Base-by-base conservation (phyloP, 2,329 filamentous ascomycete species). In the Stemphylium beticola region DNA sequence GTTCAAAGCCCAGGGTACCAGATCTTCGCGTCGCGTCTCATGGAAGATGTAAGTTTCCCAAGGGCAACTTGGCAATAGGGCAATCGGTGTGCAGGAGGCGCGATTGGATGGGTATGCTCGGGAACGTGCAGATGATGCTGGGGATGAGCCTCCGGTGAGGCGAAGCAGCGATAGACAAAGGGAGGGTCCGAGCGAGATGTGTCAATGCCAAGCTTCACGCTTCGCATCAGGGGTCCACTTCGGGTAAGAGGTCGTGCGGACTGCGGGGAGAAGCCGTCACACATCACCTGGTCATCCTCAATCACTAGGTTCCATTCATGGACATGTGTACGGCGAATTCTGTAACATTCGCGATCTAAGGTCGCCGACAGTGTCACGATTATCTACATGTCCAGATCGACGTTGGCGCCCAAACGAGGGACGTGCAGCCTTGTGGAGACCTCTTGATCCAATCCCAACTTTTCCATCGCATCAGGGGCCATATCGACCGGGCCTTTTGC, bases 141-240 rank as follows among this genome's bases (percentile, higher is more conserved):
- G 48, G 26, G 38, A 47, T 33, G 53, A 52, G 32, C 49, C 41
- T 39, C 29, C 32, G 42, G 31, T 53, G 26, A 41, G 14, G 29
- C 31, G 38, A 17, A 39, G 40, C 18, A 24, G 12, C 17, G 32
- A n/a, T 32, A 14, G 15, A 22, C n/a, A 37, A n/a, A n/a, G n/a
- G 46, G 26, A 41, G 31, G 10, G 40, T 34, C 34, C 18, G 45
- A 26, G 33, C 26, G 46, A 15, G 34, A 47, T 55, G 48, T 47
- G 50, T 49, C 53, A 49, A 26, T 57, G 54, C 57, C 54, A 60
- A 60, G 57, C 39, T 39, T 37, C 18, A 34, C 24, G 36, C 37
- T 47, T 46, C 14, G 37, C 26, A 34, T 39, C 20, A 31, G 32
- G 11, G 38, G 12, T 36, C 37, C 41, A 48, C 49, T 33, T 53